Evolutionary conservation across 2,329 filamentous ascomycete genomes (phyloP), one percentile per base, ranked within the genome.

Genomic region (Tolypocladium tropicale): DNA sequence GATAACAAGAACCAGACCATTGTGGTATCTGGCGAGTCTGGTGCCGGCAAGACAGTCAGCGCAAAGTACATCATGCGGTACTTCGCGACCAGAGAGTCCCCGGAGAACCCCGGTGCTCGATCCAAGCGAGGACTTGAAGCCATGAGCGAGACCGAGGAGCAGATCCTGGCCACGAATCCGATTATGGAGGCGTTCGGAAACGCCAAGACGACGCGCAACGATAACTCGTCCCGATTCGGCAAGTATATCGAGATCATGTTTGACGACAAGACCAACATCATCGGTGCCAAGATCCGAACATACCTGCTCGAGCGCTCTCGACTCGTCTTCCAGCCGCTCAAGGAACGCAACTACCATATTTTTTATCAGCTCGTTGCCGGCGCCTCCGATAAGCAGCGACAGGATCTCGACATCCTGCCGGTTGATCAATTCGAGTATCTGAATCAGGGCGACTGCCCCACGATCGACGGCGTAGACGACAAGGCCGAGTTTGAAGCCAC

Each of bases 201-300:
- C 77, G 94, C 94, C 55, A 99, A 99, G 77, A 99, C 94, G n/a
- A 99, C 94, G 12, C 83, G 94, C 71, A 99, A 99, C 76, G 94
- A 99, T 76, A 99, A 99, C 76, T 99, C 94, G 49, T 99, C 94
- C 46, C 85, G 94, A 67, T 99, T 99, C 74, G 94, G 94, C 72
- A 99, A 99, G 79, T 99, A 99, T 73, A 97, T 99, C 65, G 94
- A 99, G 76, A 99, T 99, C 70, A 93, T 97, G 90, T 99, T 99
- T 72, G 92, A 97, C 75, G 84, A 90, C 60, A 83, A 87, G 67
- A 96, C 90, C 60, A 94, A 95, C 70, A 99, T 99, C 66, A 96
- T 97, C 68, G 94, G 94, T 63, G 94, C 94, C 56, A 95, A 95
- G 77, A 99, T 99, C 68, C 83, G 94, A 65, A 96, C 92, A 56